These are phyloP conservation scores for Cercospora sp. DNA, from an alignment of 2,329 filamentous ascomycete genomes.

Conservation along the genomic window DNA sequence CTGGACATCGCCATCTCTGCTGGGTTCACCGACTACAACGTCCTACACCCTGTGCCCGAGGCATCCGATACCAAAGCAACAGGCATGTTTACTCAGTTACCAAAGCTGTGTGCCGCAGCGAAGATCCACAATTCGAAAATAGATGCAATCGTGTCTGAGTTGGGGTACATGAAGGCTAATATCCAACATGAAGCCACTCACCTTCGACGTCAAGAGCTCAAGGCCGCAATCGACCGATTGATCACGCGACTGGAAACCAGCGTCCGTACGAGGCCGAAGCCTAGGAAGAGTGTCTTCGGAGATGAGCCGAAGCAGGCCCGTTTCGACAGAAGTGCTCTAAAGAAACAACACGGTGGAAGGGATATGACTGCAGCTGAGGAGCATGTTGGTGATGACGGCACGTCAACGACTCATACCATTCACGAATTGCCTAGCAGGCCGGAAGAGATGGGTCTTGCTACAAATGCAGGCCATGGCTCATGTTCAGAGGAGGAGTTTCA, in stretches of 20 bases:
- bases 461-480: not conserved
- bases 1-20: constrained; percentile 76
- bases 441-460: not conserved
- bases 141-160: constrained; percentile 62
- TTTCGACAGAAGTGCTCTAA: not conserved
- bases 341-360: not conserved
- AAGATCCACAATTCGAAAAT: constrained; percentile 67
- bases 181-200: constrained; percentile 61
- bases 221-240: constrained; percentile 73
- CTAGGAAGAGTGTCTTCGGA: constrained; percentile 36
- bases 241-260: constrained; percentile 70
- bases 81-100: constrained; percentile 20
- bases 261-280: constrained; percentile 61
- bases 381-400: not conserved
- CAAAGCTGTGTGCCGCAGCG: constrained; percentile 39
- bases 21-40: constrained; percentile 46
- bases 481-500: constrained; percentile 3
- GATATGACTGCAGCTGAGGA: not conserved
- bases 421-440: not conserved
- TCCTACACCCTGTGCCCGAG: constrained; percentile 19
- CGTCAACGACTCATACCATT: not conserved
- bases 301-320: constrained; percentile 4
- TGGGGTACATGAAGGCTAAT: constrained; percentile 49
- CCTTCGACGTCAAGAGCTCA: constrained; percentile 72
- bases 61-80: not conserved